Percentiles rank a stretch among this genome's conserved stretches.
phyloP scores from a whole-genome alignment of 225 moss, liverwort and hornwort species.

The Bryoerythrophyllum caledonicum region DNA sequence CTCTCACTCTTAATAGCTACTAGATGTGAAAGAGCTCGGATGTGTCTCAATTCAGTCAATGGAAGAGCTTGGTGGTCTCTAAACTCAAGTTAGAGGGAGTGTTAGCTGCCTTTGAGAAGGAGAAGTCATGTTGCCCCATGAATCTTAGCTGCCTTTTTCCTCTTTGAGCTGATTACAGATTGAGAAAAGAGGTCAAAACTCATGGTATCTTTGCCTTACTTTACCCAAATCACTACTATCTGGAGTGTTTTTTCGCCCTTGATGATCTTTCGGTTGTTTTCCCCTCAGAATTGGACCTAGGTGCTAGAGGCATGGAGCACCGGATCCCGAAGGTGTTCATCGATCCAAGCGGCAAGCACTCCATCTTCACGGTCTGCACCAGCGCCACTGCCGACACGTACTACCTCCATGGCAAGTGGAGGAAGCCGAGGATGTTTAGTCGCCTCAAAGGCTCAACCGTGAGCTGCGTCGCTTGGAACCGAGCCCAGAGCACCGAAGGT shows the following conservation, averaged over 20 bases:
- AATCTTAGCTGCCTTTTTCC: no score
- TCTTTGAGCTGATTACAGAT: no score
- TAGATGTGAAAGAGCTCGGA: no score
- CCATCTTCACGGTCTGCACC: slow-evolving; percentile 61
- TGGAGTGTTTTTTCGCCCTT: background rate
- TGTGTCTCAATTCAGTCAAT: no score
- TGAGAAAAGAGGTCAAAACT: no score
- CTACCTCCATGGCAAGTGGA: slow-evolving; percentile 77
- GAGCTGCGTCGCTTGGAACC: slow-evolving; percentile 71
- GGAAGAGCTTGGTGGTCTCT: no score
- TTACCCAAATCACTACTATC: background rate
- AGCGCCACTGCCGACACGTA: slow-evolving; percentile 65
- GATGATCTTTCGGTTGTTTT: background rate
- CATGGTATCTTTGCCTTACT: no score
- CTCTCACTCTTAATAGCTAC: no score
- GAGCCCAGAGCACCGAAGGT: slow-evolving; percentile 65
- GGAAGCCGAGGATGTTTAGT: slow-evolving; percentile 59
- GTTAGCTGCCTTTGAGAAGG: no score
- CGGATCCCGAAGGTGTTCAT: slow-evolving; percentile 65
- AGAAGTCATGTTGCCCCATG: no score
- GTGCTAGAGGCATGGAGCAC: slow-evolving; percentile 63
- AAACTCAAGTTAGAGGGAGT: no score
- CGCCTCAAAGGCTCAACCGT: slow-evolving; percentile 69
- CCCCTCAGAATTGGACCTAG: slow-evolving; percentile 62
- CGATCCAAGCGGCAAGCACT: slow-evolving; percentile 75